Evolutionary conservation across 331 rosid genomes (phyloP).

Genomic region (Phaseolus coccineus): DNA sequence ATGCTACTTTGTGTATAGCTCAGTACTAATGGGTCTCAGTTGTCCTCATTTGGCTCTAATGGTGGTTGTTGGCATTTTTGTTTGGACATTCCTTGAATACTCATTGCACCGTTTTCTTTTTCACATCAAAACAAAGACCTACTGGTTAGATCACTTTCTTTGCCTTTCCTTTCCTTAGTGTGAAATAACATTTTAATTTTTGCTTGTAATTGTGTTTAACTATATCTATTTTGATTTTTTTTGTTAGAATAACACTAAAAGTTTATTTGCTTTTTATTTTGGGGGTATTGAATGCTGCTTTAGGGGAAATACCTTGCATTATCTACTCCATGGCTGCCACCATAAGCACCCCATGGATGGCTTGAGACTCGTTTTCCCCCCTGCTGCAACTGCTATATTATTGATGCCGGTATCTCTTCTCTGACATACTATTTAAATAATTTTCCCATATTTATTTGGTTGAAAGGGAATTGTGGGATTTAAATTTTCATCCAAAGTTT

Average conservation of each 20-base stretch:
- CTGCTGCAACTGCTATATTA: conserved; percentile 84
- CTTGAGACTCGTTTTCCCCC: conserved; percentile 95
- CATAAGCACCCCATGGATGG: conserved; percentile 99
- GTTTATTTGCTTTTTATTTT: conserved; percentile 2
- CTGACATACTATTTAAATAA: conserved; percentile 22
- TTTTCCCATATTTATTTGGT: conserved; percentile 17
- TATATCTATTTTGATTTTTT: not conserved
- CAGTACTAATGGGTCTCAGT: conserved; percentile 70
- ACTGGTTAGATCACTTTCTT: conserved; percentile 69
- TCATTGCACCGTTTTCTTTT: conserved; percentile 90
- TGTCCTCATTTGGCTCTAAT: conserved; percentile 59
- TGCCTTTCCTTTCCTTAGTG: not conserved
- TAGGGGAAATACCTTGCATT: conserved; percentile 91
- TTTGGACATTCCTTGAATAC: conserved; percentile 91
- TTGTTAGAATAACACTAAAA: conserved; percentile 23
- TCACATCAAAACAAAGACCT: conserved; percentile 87
- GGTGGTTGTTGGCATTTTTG: conserved; percentile 64
- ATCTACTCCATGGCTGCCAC: conserved; percentile 98
- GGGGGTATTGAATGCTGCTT: conserved; percentile 39
- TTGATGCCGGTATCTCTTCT: conserved; percentile 67
- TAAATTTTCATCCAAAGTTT: conserved; percentile 3
- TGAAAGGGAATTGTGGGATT: conserved; percentile 14
- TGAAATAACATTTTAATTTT: conserved; percentile 31
- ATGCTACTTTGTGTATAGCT: conserved; percentile 64
- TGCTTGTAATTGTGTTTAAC: conserved; percentile 24